Evolutionary conservation across 140 eudicot species (phyloP), one percentile per base, ranked within the genome.

Genomic region (Oenanthe javanica): DNA sequence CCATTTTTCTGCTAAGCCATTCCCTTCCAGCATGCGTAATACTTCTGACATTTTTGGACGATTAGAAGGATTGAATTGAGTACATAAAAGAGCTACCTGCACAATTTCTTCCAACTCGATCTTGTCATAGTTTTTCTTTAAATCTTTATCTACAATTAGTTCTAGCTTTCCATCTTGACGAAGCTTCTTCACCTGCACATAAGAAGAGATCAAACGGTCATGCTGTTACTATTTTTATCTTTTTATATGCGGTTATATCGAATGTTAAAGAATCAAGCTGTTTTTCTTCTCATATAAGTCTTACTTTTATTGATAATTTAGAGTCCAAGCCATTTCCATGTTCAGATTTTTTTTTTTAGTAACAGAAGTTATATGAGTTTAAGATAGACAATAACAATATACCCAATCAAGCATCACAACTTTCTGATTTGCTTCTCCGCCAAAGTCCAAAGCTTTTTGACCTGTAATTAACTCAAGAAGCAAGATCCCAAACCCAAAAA

Each of bases 401-500:
- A 93, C 98, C 97, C 96, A 91, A 76, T 93, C 98, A 52, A 93
- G 92, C 90, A 93, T 91, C 48, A 89, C 87, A 55, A 94, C 98
- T 81, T 93, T 91, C 83, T 93, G 96, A 81, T 89, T 90, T 27
- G 89, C 87, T 9, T 86, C 93, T 63, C 87, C 82, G 8, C 98
- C 98, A 83, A 93, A 93, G 66, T 93, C 93, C 80, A 93, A 69
- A 38, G 98, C 98, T 85, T 87, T 93, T 46, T 89, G 93, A 16
- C 98, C 98, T 0, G 97, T 93, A 42, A 93, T 88, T 2, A 93
- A 86, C 84, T 93, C 98, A 81, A 93, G 93, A 78, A 93, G 98
- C 74, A 93, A 50, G 51, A 93, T 91, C 36, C 97, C 98, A 5
- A 91, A 93, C 42, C 98, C 95, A 73, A 93, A 93, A 25, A 93